Percentiles rank a stretch among this genome's conserved stretches.
phyloP scores from a whole-genome alignment of 192 early-diverging fungal genomes.

The Endogone sp. region DNA sequence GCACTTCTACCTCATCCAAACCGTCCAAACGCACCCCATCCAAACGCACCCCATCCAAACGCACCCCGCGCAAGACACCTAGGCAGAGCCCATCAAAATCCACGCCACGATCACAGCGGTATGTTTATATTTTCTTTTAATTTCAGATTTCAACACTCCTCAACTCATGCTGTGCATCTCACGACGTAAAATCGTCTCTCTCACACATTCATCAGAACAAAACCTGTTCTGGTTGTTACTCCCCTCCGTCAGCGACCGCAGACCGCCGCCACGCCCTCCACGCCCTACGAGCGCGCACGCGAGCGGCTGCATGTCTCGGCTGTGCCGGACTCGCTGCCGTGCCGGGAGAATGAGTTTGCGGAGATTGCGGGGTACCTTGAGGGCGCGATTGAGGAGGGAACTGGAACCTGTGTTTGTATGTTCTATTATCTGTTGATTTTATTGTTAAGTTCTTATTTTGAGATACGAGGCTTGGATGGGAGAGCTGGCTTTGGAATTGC shows the following conservation, averaged over 20 bases:
- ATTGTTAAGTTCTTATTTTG: neutral
- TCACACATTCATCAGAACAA: neutral
- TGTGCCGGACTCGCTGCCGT: constrained; percentile 88
- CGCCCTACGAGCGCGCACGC: constrained; percentile 62
- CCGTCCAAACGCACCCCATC: too few species aligned
- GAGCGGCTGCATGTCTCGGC: constrained; percentile 85
- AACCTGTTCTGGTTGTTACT: constrained; percentile 8
- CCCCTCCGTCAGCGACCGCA: constrained; percentile 29
- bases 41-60: too few species aligned
- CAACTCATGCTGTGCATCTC: too few species aligned
- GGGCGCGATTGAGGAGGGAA: constrained; percentile 76
- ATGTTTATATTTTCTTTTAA: neutral
- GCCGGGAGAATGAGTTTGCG: constrained; percentile 89
- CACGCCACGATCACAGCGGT: neutral
- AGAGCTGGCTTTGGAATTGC: too few species aligned
- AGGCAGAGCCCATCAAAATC: neutral
- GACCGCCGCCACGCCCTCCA: constrained; percentile 18
- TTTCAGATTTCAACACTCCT: constrained; percentile 10
- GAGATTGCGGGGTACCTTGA: constrained; percentile 73
- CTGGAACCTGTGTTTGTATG: constrained; percentile 84
- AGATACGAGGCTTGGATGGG: too few species aligned
- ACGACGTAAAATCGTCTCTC: neutral
- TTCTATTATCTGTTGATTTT: neutral
- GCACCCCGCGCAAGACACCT: neutral
- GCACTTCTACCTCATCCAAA: neutral